These are phyloP conservation scores for Spiromastix sp. DNA, from an alignment of 2,329 filamentous ascomycete species.

Conservation along the genomic window DNA sequence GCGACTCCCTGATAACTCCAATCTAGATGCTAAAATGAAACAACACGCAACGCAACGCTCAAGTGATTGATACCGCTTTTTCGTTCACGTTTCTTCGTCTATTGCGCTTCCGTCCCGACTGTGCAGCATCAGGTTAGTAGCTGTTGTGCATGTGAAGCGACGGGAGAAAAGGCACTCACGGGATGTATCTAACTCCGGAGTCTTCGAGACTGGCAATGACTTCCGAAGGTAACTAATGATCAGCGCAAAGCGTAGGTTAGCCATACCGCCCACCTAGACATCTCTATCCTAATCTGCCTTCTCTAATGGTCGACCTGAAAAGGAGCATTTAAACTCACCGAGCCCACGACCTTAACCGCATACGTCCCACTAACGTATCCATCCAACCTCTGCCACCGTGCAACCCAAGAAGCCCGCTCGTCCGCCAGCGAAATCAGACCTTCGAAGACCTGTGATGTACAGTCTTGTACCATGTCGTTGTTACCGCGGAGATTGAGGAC, in stretches of 20 bases:
- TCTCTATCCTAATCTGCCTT: background rate
- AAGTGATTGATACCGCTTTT: background rate
- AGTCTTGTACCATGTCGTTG: slow-evolving; percentile 74
- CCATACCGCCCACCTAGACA: background rate
- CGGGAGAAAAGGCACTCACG: slow-evolving; percentile 29
- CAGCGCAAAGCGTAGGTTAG: background rate
- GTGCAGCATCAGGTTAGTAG: no score
- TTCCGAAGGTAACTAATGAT: slow-evolving; percentile 43
- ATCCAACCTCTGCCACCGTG: slow-evolving; percentile 90
- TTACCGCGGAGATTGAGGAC: slow-evolving; percentile 75
- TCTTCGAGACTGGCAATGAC: slow-evolving; percentile 46
- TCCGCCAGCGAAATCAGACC: slow-evolving; percentile 78
- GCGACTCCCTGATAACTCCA: no score
- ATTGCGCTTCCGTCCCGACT: slow-evolving; percentile 37
- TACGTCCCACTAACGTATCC: slow-evolving; percentile 83
- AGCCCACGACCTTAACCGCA: slow-evolving; percentile 86
- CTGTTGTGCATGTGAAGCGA: no score
- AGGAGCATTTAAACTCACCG: slow-evolving; percentile 35
- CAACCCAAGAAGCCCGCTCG: slow-evolving; percentile 81
- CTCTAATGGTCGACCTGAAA: background rate
- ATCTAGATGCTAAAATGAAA: background rate
- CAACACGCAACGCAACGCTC: no score
- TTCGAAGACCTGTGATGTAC: slow-evolving; percentile 93
- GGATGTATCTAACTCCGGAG: slow-evolving; percentile 51
- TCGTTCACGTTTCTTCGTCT: slow-evolving; percentile 31